These are phyloP conservation scores for Arthrobotrys megalospora DNA, from an alignment of 2,329 filamentous ascomycete species.

Conservation along the genomic window DNA sequence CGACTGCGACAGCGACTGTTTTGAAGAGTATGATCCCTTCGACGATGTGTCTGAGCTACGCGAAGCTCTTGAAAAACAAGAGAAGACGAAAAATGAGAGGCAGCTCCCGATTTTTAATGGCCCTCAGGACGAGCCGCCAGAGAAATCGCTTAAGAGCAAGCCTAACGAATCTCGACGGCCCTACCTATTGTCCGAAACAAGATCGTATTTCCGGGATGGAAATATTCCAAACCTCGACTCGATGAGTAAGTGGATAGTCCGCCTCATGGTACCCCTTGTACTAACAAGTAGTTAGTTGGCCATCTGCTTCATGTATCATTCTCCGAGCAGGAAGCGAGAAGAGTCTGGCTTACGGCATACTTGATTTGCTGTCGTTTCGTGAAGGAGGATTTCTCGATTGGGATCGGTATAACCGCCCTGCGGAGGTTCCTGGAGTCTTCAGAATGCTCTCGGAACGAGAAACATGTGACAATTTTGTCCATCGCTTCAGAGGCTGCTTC, in stretches of 20 bases:
- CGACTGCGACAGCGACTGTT: slow-evolving; percentile 58
- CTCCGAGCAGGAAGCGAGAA: slow-evolving; percentile 35
- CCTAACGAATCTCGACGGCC: slow-evolving; percentile 29
- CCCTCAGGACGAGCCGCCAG: slow-evolving; percentile 12
- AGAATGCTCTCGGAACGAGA: slow-evolving; percentile 7
- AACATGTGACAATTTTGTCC: slow-evolving; percentile 12
- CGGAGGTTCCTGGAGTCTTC: slow-evolving; percentile 14
- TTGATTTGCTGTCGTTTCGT: slow-evolving; percentile 14
- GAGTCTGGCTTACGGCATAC: slow-evolving; percentile 41
- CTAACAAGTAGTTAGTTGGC: slow-evolving; percentile 32
- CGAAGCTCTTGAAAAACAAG: slow-evolving; percentile 15
- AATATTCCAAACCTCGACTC: slow-evolving; percentile 3
- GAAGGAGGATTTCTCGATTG: slow-evolving; percentile 22
- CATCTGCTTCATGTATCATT: slow-evolving; percentile 32
- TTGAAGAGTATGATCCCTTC: slow-evolving; percentile 63
- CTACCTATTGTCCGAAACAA: slow-evolving; percentile 39
- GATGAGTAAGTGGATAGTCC: slow-evolving; percentile 22
- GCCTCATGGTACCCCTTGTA: not conserved
- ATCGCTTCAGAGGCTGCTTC: slow-evolving; percentile 8
- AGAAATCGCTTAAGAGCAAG: slow-evolving; percentile 4
- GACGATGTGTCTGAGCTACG: slow-evolving; percentile 56
- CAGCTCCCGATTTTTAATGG: not conserved
- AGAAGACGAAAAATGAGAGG: slow-evolving; percentile 4
- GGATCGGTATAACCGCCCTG: slow-evolving; percentile 19
- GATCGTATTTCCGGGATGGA: slow-evolving; percentile 17